Evolutionary conservation across 768 basidiomycete genomes (phyloP).

Genomic region (Lyophyllum atratum): DNA sequence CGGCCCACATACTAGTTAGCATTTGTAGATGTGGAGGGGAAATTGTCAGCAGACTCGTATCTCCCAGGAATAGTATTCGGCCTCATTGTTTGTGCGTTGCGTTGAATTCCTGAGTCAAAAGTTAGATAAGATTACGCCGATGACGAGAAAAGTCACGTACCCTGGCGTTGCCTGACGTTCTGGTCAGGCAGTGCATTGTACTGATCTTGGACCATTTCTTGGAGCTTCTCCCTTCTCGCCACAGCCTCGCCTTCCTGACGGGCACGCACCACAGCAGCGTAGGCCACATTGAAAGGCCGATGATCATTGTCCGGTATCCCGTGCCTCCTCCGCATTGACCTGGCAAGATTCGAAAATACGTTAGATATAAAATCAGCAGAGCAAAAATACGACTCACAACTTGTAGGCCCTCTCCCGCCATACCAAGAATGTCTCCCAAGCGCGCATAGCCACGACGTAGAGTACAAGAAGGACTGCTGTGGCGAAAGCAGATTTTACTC

Average conservation of each 20-base stretch:
- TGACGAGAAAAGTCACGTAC: conserved; percentile 33
- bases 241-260: conserved; percentile 53
- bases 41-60: conserved; percentile 20
- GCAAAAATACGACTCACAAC: conserved; percentile 46
- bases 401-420: conserved; percentile 67
- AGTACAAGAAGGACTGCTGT: conserved; percentile 36
- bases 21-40: conserved; percentile 13
- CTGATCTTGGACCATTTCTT: conserved; percentile 37
- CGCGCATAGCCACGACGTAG: conserved; percentile 38
- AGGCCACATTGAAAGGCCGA: conserved; percentile 87
- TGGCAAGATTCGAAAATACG: conserved; percentile 30
- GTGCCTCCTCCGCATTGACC: conserved; percentile 72
- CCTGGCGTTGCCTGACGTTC: conserved; percentile 45
- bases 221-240: conserved; percentile 28
- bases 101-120: conserved; percentile 24
- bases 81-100: conserved; percentile 18
- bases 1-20: conserved; percentile 15
- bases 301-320: conserved; percentile 85
- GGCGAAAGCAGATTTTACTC: conserved; percentile 36
- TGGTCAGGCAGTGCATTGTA: conserved; percentile 39
- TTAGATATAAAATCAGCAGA: conserved; percentile 13
- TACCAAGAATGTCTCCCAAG: conserved; percentile 49
- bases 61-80: conserved; percentile 23
- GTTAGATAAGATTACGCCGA: conserved; percentile 25
- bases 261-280: conserved; percentile 64